Percentiles rank a stretch among this genome's conserved stretches.
phyloP scores from a whole-genome alignment of 1,284 basidiomycete species.

The Mycena citricolor region DNA sequence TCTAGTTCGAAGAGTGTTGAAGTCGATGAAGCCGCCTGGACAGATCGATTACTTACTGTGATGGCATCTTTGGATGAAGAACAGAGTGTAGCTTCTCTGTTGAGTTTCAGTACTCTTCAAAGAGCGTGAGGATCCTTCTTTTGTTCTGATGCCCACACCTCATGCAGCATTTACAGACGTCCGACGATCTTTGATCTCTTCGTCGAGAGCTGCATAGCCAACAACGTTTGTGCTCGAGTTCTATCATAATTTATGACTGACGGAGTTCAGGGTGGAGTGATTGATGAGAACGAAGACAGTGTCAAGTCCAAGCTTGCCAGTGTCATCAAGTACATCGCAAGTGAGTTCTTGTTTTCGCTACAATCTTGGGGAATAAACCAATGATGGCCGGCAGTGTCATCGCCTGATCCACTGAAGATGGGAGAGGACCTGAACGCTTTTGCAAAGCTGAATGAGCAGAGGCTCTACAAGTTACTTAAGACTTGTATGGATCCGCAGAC shows the following conservation, averaged over 20 bases:
- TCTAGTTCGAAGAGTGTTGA: conserved; percentile 52
- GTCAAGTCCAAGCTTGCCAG: conserved; percentile 56
- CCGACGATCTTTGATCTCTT: conserved; percentile 66
- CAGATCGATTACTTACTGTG: conserved; percentile 76
- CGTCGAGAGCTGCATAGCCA: conserved; percentile 67
- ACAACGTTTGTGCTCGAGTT: conserved; percentile 65
- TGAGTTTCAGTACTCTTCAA: conserved; percentile 65
- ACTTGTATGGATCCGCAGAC: conserved; percentile 81
- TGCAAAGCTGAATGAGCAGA: conserved; percentile 83
- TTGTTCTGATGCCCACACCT: background rate
- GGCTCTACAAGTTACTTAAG: conserved; percentile 83
- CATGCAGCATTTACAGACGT: conserved; percentile 42
- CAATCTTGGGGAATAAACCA: conserved; percentile 4
- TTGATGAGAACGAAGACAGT: conserved; percentile 74
- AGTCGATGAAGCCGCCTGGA: conserved; percentile 81
- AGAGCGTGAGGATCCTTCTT: conserved; percentile 44
- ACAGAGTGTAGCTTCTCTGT: conserved; percentile 50
- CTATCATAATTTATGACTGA: conserved; percentile 11
- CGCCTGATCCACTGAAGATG: conserved; percentile 74
- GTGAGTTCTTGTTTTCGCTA: conserved; percentile 38
- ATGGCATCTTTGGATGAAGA: conserved; percentile 72
- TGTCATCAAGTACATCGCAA: conserved; percentile 58
- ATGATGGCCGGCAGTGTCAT: conserved; percentile 40
- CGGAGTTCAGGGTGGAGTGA: conserved; percentile 73
- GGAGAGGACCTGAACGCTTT: conserved; percentile 81